phyloP scores from a whole-genome alignment of 2,329 filamentous ascomycete genomes.

The Fonsecaea nubica region DNA sequence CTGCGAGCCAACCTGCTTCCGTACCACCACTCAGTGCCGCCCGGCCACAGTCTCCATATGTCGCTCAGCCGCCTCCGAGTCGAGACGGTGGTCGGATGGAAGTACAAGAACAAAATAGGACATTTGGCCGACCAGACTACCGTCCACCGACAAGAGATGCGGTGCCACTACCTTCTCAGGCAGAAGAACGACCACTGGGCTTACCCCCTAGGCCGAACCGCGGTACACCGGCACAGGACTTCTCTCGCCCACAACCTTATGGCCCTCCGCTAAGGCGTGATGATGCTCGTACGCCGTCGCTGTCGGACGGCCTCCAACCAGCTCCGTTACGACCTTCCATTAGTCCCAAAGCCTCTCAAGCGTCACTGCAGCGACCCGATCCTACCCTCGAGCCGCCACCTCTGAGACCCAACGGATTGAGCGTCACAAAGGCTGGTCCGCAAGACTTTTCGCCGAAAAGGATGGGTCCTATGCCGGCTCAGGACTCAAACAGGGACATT shows the following conservation, averaged over 20 bases:
- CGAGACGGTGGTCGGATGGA: constrained; percentile 26
- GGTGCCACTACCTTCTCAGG: constrained; percentile 25
- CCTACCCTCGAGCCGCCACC: constrained; percentile 25
- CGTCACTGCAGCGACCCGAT: constrained; percentile 29
- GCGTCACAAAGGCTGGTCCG: constrained; percentile 13
- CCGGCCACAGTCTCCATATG: constrained; percentile 36
- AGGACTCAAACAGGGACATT: constrained; percentile 24
- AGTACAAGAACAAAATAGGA: constrained; percentile 26
- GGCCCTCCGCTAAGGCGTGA: constrained; percentile 23
- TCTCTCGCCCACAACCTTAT: constrained; percentile 28
- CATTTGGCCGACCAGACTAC: constrained; percentile 27
- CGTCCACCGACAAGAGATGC: constrained; percentile 29
- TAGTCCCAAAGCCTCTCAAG: constrained; percentile 33
- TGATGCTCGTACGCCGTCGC: constrained; percentile 28
- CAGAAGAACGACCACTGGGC: constrained; percentile 21
- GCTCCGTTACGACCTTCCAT: constrained; percentile 29
- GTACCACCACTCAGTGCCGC: constrained; percentile 8
- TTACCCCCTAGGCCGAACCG: constrained; percentile 22
- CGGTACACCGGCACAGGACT: constrained; percentile 16
- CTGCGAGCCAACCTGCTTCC: constrained; percentile 5
- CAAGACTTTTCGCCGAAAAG: constrained; percentile 25
- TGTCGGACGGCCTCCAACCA: constrained; percentile 27
- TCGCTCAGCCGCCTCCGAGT: constrained; percentile 28
- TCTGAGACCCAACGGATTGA: constrained; percentile 27
- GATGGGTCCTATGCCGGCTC: constrained; percentile 20